Evolutionary conservation across 2,329 filamentous ascomycete species (phyloP).

Genomic region (Fusarium devonianum): DNA sequence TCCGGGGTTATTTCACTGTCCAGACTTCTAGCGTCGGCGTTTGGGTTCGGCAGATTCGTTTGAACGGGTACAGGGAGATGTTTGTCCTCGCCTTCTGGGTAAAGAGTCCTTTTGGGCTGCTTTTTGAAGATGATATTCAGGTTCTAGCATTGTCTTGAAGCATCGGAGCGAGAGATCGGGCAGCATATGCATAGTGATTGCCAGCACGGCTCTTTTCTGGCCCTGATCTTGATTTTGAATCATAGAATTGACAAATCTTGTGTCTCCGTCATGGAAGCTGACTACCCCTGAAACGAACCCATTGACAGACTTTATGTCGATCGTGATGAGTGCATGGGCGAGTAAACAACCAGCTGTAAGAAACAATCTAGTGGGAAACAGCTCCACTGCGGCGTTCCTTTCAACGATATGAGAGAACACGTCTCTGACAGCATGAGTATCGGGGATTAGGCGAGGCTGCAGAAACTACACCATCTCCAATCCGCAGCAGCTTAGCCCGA

Average conservation of each 20-base stretch:
- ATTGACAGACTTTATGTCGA: conserved; percentile 24
- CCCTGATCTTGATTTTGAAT: conserved; percentile 15
- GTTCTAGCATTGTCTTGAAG: conserved; percentile 1
- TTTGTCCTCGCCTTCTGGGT: conserved; percentile 18
- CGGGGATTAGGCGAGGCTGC: too few species aligned
- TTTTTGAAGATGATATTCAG: conserved; percentile 6
- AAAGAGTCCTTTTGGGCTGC: conserved; percentile 17
- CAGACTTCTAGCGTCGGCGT: conserved; percentile 41
- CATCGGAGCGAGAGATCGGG: conserved; percentile 6
- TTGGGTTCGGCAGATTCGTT: conserved; percentile 32
- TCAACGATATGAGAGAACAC: too few species aligned
- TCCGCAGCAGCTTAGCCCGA: too few species aligned
- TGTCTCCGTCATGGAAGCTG: conserved; percentile 1
- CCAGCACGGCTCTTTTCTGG: conserved; percentile 9
- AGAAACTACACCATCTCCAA: too few species aligned
- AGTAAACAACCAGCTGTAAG: too few species aligned
- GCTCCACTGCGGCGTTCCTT: too few species aligned
- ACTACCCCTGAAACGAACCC: conserved; percentile 31
- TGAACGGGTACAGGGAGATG: conserved; percentile 12
- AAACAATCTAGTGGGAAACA: too few species aligned
- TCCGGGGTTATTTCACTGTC: conserved; percentile 34
- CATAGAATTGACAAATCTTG: not conserved
- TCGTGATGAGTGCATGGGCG: too few species aligned
- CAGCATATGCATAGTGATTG: conserved; percentile 9
- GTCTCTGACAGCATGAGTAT: too few species aligned